Conservation (phyloP, 1,139 yeast genomes). For the Debaryomyces robertsiae region DNA sequence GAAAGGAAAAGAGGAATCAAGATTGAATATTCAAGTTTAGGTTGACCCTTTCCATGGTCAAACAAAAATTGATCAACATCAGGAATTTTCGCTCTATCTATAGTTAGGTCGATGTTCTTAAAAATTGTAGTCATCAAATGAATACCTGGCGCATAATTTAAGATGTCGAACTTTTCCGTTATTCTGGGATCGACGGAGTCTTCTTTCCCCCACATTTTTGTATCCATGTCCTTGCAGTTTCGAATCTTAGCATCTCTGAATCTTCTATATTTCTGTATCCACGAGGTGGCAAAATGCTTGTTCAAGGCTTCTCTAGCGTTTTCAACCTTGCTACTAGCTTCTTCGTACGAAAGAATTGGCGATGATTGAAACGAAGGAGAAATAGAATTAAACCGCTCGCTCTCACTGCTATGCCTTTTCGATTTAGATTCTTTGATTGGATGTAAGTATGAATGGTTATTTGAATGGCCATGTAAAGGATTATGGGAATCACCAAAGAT, state of each 20-base stretch:
- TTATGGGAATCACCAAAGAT: slow-evolving; percentile 3
- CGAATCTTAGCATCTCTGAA: slow-evolving; percentile 29
- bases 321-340: slow-evolving; percentile 33
- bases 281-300: slow-evolving; percentile 61
- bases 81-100: slow-evolving; percentile 31
- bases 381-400: too few species aligned
- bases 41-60: slow-evolving; percentile 44
- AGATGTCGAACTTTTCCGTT: slow-evolving; percentile 37
- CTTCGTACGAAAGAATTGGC: slow-evolving; percentile 15
- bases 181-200: slow-evolving; percentile 36
- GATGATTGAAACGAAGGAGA: not conserved
- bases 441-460: too few species aligned
- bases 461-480: too few species aligned
- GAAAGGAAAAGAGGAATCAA: slow-evolving; percentile 38
- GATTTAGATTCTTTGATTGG: not conserved
- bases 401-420: too few species aligned
- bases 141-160: slow-evolving; percentile 40
- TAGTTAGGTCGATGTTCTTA: slow-evolving; percentile 32
- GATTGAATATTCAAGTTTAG: slow-evolving; percentile 42
- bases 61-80: slow-evolving; percentile 41
- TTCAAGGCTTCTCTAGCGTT: slow-evolving; percentile 40
- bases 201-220: slow-evolving; percentile 35
- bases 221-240: slow-evolving; percentile 30
- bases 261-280: slow-evolving; percentile 53
- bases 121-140: slow-evolving; percentile 36